Percentiles rank a stretch among this genome's conserved stretches.
Evolutionary conservation across 768 basidiomycete genomes (phyloP).

Genomic region (Mycena rebaudengoi): DNA sequence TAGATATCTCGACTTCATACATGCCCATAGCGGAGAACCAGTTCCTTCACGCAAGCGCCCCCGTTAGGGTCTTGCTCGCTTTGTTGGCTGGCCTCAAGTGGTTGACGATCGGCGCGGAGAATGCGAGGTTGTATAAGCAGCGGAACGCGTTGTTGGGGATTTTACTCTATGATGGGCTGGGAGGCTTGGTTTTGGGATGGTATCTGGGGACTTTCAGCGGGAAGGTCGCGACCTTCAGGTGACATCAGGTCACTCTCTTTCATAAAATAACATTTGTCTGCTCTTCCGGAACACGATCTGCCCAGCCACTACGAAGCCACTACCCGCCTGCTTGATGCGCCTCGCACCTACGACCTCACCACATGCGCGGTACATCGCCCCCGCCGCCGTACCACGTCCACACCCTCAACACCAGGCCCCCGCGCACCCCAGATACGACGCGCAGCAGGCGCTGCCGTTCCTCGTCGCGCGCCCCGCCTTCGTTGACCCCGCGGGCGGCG

Average conservation of each 20-base stretch:
- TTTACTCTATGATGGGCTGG: constrained; percentile 13
- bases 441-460: neutral
- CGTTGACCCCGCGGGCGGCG: too few relatives aligned
- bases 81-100: constrained; percentile 11
- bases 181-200: constrained; percentile 6
- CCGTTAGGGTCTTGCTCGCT: constrained; percentile 5
- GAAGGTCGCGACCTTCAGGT: constrained; percentile 12
- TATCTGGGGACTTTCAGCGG: constrained; percentile 16
- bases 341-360: too few relatives aligned
- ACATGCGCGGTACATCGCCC: neutral
- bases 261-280: constrained; percentile 5
- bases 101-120: constrained; percentile 1
- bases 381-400: neutral
- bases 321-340: too few relatives aligned
- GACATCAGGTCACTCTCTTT: neutral
- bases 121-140: constrained; percentile 13
- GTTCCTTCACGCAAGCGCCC: constrained; percentile 13
- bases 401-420: neutral
- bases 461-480: neutral
- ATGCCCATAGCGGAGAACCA: constrained; percentile 13
- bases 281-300: too few relatives aligned
- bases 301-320: too few relatives aligned
- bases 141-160: constrained; percentile 9
- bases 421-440: neutral
- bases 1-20: constrained; percentile 15